These are phyloP conservation scores for Ogataea populi-albae DNA, from an alignment of 805 yeast genomes.

Conservation along the genomic window DNA sequence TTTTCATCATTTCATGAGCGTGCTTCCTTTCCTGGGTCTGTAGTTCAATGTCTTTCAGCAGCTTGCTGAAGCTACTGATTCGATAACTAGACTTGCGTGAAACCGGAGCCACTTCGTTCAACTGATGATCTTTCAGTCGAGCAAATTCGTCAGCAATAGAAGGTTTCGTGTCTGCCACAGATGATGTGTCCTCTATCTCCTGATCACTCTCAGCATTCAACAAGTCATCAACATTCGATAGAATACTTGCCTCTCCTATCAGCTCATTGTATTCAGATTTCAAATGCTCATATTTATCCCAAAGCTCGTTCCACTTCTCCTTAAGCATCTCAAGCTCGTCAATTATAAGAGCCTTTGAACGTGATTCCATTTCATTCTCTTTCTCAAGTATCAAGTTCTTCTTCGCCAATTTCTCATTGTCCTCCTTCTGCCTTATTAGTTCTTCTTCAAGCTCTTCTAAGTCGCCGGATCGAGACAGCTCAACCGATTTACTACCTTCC, in stretches of 20 bases:
- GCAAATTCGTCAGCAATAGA: conserved; percentile 23
- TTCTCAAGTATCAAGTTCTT: conserved; percentile 40
- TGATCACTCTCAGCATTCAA: conserved; percentile 4
- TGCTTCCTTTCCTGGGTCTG: conserved; percentile 25
- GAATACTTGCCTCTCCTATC: conserved; percentile 23
- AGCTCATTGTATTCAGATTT: conserved; percentile 30
- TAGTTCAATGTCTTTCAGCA: conserved; percentile 25
- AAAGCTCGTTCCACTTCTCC: conserved; percentile 32
- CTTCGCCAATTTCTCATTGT: conserved; percentile 11
- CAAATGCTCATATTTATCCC: conserved; percentile 25
- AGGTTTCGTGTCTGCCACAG: conserved; percentile 8
- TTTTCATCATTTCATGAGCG: conserved; percentile 48
- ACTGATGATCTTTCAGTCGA: conserved; percentile 4
- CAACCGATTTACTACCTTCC: conserved; percentile 14
- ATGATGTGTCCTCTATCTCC: conserved; percentile 1
- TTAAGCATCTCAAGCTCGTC: conserved; percentile 53
- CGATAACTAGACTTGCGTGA: conserved; percentile 23
- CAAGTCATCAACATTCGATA: conserved; percentile 6
- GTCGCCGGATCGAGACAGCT: conserved; percentile 10
- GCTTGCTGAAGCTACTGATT: conserved; percentile 24
- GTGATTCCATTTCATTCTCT: conserved; percentile 51
- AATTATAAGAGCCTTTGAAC: conserved; percentile 49
- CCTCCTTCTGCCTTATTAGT: conserved; percentile 8
- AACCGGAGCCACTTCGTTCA: conserved; percentile 2
- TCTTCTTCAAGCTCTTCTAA: conserved; percentile 14